Conservation (phyloP, 768 basidiomycete species). For the Pleurotus cornucopiae region DNA sequence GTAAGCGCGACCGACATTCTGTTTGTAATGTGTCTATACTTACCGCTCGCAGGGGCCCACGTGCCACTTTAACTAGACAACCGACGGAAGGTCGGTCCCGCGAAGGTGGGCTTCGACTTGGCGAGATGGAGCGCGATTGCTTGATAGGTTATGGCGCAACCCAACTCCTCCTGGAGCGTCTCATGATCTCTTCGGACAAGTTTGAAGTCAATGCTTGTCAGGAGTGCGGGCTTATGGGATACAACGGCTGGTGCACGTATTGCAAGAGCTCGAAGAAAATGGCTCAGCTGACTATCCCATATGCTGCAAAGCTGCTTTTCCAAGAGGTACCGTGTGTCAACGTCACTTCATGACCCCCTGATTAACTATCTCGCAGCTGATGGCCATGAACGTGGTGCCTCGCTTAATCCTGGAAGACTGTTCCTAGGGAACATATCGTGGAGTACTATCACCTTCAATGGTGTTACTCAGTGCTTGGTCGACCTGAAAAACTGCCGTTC, state of each 20-base stretch:
- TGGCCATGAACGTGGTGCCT: conserved; percentile 97
- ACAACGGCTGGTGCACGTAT: conserved; percentile 94
- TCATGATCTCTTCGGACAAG: conserved; percentile 99
- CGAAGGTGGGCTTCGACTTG: conserved; percentile 93
- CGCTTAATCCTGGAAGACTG: conserved; percentile 82
- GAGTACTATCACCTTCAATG: background rate
- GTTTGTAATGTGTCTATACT: background rate
- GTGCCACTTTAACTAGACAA: conserved; percentile 94
- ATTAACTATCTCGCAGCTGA: conserved; percentile 48
- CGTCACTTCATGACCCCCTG: background rate
- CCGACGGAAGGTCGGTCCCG: conserved; percentile 98
- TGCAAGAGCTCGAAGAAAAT: conserved; percentile 98
- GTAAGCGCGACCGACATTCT: conserved; percentile 27
- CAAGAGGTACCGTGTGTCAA: conserved; percentile 62
- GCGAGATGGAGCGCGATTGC: conserved; percentile 99
- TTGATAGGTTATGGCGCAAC: conserved; percentile 98
- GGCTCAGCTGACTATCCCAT: conserved; percentile 93
- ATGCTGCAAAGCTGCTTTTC: conserved; percentile 90
- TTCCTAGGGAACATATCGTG: conserved; percentile 24
- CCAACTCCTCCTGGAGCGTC: conserved; percentile 89
- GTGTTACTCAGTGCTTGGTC: background rate
- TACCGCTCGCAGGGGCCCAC: conserved; percentile 66
- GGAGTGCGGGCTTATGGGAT: conserved; percentile 91
- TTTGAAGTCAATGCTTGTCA: conserved; percentile 97
- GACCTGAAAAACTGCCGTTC: too few relatives aligned